phyloP scores from a whole-genome alignment of 1,284 basidiomycete genomes.

The Leccinum fallax region DNA sequence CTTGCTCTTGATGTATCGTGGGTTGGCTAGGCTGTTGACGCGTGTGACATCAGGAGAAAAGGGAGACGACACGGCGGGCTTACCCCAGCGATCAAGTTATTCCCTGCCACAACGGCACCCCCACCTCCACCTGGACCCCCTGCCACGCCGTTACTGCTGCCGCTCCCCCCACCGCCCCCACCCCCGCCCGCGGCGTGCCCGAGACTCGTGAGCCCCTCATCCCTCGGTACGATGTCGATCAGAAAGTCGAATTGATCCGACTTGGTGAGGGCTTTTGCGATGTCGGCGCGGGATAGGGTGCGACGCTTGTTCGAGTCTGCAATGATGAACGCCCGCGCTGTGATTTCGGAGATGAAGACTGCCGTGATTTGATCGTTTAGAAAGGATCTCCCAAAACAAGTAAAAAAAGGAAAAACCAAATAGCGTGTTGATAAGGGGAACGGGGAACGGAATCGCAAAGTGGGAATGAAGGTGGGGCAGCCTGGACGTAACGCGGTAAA shows the following conservation, averaged over 20 bases:
- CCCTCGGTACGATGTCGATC: conserved; percentile 89
- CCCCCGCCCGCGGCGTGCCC: conserved; percentile 10
- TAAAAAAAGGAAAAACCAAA: background rate
- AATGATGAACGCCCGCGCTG: conserved; percentile 90
- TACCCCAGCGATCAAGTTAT: conserved; percentile 29
- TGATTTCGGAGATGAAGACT: conserved; percentile 97
- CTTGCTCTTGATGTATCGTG: conserved; percentile 27
- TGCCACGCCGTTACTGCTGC: background rate
- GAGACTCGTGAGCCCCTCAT: conserved; percentile 50
- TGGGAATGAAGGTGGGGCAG: background rate
- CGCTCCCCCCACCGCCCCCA: background rate
- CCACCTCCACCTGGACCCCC: background rate
- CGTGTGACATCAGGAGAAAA: conserved; percentile 1
- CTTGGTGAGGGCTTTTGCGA: conserved; percentile 86
- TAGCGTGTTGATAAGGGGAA: background rate
- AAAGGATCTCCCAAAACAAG: background rate
- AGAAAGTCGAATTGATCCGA: conserved; percentile 93
- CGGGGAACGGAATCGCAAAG: background rate
- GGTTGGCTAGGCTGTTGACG: conserved; percentile 27
- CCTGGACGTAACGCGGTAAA: background rate
- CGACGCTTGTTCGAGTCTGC: conserved; percentile 92
- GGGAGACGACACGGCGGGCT: background rate
- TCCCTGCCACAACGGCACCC: conserved; percentile 16
- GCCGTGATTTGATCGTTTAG: background rate
- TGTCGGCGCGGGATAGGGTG: conserved; percentile 88